A percentile compares a stretch with the other conserved stretches of the same genome.
These are phyloP conservation scores for Penicillium taxi DNA, from an alignment of 495 filamentous ascomycete species.

Conservation along the genomic window DNA sequence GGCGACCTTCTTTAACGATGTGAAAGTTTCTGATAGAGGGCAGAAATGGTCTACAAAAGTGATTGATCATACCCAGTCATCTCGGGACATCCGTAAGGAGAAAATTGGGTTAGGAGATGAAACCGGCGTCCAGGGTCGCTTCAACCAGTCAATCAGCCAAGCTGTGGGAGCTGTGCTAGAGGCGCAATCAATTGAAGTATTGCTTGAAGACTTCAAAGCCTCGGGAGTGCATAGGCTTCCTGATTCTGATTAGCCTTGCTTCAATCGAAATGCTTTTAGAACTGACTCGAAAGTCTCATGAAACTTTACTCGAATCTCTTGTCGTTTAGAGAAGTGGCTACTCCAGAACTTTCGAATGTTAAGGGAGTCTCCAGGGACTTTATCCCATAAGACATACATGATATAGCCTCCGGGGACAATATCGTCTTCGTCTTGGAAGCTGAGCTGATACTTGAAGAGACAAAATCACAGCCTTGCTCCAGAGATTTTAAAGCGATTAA, in stretches of 20 bases:
- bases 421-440: background rate
- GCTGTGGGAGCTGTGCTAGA: background rate
- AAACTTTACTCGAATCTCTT: background rate
- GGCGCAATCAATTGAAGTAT: background rate
- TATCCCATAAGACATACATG: background rate
- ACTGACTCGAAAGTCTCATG: background rate
- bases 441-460: background rate
- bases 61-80: too few species aligned
- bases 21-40: too few species aligned
- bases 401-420: background rate
- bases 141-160: slow-evolving; percentile 1
- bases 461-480: background rate
- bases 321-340: background rate
- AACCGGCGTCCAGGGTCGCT: slow-evolving; percentile 2
- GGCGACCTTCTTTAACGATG: too few species aligned
- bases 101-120: too few species aligned
- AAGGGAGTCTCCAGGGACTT: background rate
- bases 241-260: too few species aligned
- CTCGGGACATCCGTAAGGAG: too few species aligned
- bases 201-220: background rate
- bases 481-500: background rate
- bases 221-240: background rate
- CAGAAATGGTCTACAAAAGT: too few species aligned
- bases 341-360: background rate
- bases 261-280: too few species aligned